These are phyloP conservation scores for Trichocladium uniseriatum DNA, from an alignment of 495 filamentous ascomycete genomes.

Conservation along the genomic window DNA sequence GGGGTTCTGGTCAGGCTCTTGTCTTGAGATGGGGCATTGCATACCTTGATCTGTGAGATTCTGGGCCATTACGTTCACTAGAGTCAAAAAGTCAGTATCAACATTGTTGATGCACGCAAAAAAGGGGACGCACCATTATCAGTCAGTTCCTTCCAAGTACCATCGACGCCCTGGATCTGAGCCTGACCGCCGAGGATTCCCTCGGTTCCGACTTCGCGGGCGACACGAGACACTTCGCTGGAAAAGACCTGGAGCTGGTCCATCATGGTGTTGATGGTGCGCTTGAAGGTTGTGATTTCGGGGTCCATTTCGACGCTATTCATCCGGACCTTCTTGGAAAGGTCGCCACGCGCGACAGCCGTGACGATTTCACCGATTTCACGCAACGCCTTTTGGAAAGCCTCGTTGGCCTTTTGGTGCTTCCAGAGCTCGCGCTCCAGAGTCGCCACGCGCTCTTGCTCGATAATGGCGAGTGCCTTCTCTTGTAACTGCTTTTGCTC, in stretches of 20 bases:
- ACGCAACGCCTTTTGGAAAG: conserved; percentile 92
- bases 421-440: conserved; percentile 90
- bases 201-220: conserved; percentile 94
- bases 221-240: conserved; percentile 91
- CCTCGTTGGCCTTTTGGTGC: conserved; percentile 95
- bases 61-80: conserved; percentile 96
- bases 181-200: conserved; percentile 96
- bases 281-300: conserved; percentile 98
- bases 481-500: conserved; percentile 59
- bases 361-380: conserved; percentile 98
- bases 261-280: conserved; percentile 97
- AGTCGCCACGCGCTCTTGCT: conserved; percentile 44
- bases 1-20: too few species aligned
- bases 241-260: conserved; percentile 97
- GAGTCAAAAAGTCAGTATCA: conserved; percentile 7
- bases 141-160: conserved; percentile 96
- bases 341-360: conserved; percentile 87
- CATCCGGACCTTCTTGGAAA: conserved; percentile 96
- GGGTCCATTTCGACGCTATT: conserved; percentile 97
- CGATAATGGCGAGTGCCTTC: conserved; percentile 45
- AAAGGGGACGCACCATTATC: conserved; percentile 59
- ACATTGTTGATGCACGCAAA: neutral
- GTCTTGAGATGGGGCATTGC: neutral
- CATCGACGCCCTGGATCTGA: conserved; percentile 86
- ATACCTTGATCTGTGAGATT: conserved; percentile 51